Evolutionary conservation across 2,329 filamentous ascomycete species (phyloP), one percentile per base, ranked within the genome.

Genomic region (Diplodia seriata): DNA sequence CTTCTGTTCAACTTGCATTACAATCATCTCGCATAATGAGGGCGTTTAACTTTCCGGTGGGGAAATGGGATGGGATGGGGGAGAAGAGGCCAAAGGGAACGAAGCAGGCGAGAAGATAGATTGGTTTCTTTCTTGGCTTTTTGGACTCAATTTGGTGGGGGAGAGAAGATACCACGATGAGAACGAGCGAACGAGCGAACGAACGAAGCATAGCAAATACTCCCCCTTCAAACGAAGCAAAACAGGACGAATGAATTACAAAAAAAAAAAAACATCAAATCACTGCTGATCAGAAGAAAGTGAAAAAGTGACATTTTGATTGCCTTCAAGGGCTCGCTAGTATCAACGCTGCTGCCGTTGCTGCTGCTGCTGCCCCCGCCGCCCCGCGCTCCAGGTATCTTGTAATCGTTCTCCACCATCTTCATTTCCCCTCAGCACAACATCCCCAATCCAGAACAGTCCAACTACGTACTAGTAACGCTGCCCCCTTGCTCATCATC

Each of bases 21-120:
- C 26, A 38, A 53, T 31, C 50, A 29, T 29, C 38, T 29, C 56
- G 56, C 56, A 59, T 59, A 59, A 59, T 59, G 56, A 49, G 56
- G 56, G 56, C 56, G 56, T 59, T 59, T 36, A 56, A 40, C n/a
- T 47, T 26, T 59, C 26, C 14, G 23, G 56, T 14, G 14, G 14
- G 18, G 1, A 3, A 12, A 29, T 26, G 26, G 26, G 26, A 26
- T 26, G 26, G 26, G 26, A 26, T 26, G 26, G 26, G 11, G 18
- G 14, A 5, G 12, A 54, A n/a, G 50, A 26, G 23, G 11, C n/a
- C 4, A 31, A 36, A n/a, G 29, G 36, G 15, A 20, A 14, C 11
- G 11, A 23, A 20, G 23, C 11, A 11, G 31, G 54, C 9, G 33
- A 33, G 31, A 38, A 23, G 54, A 38, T 56, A 56, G 54, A 47